Evolutionary conservation across 1,284 basidiomycete genomes (phyloP).

Genomic region (Trametes pubescens): DNA sequence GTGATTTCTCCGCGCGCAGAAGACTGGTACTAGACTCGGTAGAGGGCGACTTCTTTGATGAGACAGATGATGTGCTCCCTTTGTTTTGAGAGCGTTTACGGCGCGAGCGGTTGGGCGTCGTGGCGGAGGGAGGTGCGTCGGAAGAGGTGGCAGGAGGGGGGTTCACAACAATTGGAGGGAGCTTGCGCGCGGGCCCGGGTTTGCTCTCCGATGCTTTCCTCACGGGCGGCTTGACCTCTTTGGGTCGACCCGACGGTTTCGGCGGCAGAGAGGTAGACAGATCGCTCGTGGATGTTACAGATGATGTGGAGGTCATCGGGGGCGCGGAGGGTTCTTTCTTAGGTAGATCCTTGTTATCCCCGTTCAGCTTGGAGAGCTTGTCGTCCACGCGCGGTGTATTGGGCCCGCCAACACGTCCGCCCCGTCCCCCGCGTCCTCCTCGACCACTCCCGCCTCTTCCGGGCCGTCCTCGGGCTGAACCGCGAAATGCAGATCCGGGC

Average conservation of each 20-base stretch:
- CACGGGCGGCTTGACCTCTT: constrained; percentile 32
- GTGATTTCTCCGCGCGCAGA: constrained; percentile 33
- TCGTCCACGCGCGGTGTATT: constrained; percentile 29
- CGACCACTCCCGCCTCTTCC: constrained; percentile 48
- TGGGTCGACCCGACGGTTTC: constrained; percentile 27
- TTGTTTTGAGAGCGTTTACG: constrained; percentile 40
- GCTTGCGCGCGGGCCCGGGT: constrained; percentile 30
- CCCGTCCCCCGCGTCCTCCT: constrained; percentile 48
- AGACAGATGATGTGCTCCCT: constrained; percentile 27
- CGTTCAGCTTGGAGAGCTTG: constrained; percentile 27
- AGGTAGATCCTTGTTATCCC: constrained; percentile 29
- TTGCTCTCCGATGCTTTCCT: constrained; percentile 40
- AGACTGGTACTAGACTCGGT: constrained; percentile 34
- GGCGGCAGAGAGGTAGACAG: constrained; percentile 11
- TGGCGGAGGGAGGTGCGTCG: constrained; percentile 31
- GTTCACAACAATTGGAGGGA: constrained; percentile 35
- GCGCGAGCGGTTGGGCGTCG: constrained; percentile 38
- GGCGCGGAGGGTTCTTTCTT: constrained; percentile 13
- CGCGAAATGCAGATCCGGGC: constrained; percentile 57
- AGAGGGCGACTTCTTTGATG: constrained; percentile 39
- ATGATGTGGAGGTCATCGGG: constrained; percentile 28
- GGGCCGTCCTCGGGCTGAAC: constrained; percentile 37
- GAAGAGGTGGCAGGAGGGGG: constrained; percentile 23
- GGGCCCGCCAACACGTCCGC: constrained; percentile 39
- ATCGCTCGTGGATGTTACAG: constrained; percentile 20